A percentile compares a stretch with the other conserved stretches of the same genome.
phyloP scores from a whole-genome alignment of 1,284 basidiomycete genomes.

The Volvariella surrecta region DNA sequence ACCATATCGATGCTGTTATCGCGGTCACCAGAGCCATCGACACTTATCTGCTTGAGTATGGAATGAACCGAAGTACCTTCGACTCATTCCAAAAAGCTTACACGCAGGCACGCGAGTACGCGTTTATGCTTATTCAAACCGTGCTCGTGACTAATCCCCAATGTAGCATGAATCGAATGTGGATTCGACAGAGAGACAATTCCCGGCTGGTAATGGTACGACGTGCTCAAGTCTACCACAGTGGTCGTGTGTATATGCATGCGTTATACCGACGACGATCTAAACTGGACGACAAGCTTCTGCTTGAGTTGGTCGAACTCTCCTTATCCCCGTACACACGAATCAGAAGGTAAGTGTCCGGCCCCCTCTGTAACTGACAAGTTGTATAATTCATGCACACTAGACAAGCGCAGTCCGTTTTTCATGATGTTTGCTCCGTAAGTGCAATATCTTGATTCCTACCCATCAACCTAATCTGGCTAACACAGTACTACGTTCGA shows the following conservation, averaged over 20 bases:
- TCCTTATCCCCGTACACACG: conserved; percentile 82
- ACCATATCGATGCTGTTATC: conserved; percentile 88
- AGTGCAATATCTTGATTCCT: conserved; percentile 17
- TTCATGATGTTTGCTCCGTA: conserved; percentile 63
- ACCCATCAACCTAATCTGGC: conserved; percentile 8
- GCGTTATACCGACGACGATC: conserved; percentile 77
- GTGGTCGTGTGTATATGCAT: conserved; percentile 68
- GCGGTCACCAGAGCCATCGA: conserved; percentile 65
- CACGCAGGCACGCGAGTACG: conserved; percentile 61
- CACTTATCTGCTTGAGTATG: conserved; percentile 69
- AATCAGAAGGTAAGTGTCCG: conserved; percentile 51
- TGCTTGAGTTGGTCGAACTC: conserved; percentile 75
- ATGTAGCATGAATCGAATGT: conserved; percentile 54
- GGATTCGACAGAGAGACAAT: conserved; percentile 67
- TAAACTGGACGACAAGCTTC: conserved; percentile 71
- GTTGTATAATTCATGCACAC: background rate
- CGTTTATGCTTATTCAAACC: conserved; percentile 5
- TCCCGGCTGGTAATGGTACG: conserved; percentile 73
- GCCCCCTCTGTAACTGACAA: conserved; percentile 2
- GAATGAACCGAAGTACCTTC: conserved; percentile 49
- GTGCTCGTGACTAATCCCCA: conserved; percentile 8
- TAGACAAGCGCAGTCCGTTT: conserved; percentile 66
- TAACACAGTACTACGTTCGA: conserved; percentile 66
- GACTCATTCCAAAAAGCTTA: conserved; percentile 63
- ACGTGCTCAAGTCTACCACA: conserved; percentile 72